Evolutionary conservation across 2,329 filamentous ascomycete species (phyloP).

Genomic region (Aureobasidium sp.): DNA sequence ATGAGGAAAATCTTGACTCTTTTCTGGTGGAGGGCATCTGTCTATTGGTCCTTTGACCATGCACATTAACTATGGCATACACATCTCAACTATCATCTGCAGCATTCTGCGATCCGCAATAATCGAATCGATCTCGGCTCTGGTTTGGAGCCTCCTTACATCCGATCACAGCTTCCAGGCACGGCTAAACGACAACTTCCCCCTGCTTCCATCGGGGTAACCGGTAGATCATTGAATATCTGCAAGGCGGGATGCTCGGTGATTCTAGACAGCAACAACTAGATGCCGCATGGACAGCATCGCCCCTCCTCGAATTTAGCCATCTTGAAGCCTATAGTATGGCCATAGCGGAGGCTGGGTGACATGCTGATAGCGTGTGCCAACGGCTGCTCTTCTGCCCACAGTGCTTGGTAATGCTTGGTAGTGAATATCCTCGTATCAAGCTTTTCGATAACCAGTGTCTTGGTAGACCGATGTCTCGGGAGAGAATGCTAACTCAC

Average conservation of each 20-base stretch:
- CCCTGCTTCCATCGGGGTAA: constrained; percentile 1
- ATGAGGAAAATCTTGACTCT: constrained; percentile 7
- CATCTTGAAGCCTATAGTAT: neutral
- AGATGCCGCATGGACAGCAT: neutral
- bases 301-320: constrained; percentile 9
- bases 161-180: neutral
- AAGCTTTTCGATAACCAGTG: neutral
- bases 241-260: neutral
- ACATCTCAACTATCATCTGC: neutral
- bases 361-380: neutral
- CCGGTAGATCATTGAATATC: neutral
- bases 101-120: neutral
- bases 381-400: neutral
- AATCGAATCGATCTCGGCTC: neutral
- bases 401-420: constrained; percentile 10
- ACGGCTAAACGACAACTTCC: neutral
- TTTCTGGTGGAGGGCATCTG: neutral
- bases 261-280: neutral
- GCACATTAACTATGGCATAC: neutral
- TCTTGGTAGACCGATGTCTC: neutral
- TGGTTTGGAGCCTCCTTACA: neutral
- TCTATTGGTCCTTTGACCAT: neutral
- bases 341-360: neutral
- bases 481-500: neutral
- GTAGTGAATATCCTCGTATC: neutral